Evolutionary conservation across 345 rosid species (phyloP).

Genomic region (Jatropha curcas): DNA sequence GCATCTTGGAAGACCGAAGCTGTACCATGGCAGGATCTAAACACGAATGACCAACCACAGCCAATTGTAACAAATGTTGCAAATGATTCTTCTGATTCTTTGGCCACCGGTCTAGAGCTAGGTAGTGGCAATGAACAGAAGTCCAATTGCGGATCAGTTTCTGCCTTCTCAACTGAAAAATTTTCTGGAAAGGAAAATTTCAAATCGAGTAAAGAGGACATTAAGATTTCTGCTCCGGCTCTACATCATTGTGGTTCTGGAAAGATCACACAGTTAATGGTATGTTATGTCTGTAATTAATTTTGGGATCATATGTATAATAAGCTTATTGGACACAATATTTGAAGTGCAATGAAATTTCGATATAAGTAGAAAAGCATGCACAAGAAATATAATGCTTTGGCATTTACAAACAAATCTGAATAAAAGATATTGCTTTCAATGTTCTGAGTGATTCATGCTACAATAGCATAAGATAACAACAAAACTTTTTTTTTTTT

Average conservation of each 20-base stretch:
- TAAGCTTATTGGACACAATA: neutral
- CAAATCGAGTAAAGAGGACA: slow-evolving; percentile 20
- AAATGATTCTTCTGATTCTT: slow-evolving; percentile 13
- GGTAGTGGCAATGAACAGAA: slow-evolving; percentile 16
- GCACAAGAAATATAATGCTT: neutral
- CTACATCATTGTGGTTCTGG: slow-evolving; percentile 18
- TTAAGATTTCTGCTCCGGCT: slow-evolving; percentile 12
- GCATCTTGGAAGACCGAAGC: slow-evolving; percentile 27
- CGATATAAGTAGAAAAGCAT: neutral
- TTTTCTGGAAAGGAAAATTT: slow-evolving; percentile 15
- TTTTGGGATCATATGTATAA: neutral
- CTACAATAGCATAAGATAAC: neutral
- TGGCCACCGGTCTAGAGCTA: slow-evolving; percentile 20
- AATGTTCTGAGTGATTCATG: neutral
- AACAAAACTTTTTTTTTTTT: neutral
- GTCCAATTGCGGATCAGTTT: slow-evolving; percentile 19
- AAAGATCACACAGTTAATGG: slow-evolving; percentile 28
- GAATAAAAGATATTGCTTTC: neutral
- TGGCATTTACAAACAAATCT: neutral
- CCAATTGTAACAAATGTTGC: slow-evolving; percentile 15
- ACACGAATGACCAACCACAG: slow-evolving; percentile 23
- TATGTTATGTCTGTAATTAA: slow-evolving; percentile 27
- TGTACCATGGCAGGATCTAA: slow-evolving; percentile 11
- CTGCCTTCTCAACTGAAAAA: slow-evolving; percentile 31
- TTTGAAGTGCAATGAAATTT: neutral